A percentile compares a stretch with the other conserved stretches of the same genome.
Evolutionary conservation across 345 rosid genomes (phyloP).

Genomic region (sweet orange (Citrus sinensis)): DNA sequence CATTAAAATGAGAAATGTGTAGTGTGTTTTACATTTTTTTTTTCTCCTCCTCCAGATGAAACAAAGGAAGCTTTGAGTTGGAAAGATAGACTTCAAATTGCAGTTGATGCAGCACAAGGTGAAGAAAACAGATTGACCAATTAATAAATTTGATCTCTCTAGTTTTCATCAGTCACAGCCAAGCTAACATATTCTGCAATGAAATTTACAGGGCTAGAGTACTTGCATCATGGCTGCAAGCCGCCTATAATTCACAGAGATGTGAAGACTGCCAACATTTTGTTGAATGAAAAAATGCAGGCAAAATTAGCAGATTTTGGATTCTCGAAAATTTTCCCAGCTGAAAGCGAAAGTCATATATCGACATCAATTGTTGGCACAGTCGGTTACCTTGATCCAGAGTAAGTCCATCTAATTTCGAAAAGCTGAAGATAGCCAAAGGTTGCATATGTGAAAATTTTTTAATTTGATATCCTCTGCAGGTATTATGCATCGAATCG

Average conservation of each 20-base stretch:
- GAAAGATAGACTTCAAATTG: slow-evolving; percentile 32
- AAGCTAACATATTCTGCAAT: not conserved
- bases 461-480: not conserved
- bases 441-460: not conserved
- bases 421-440: not conserved
- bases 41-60: slow-evolving; percentile 10
- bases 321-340: slow-evolving; percentile 32
- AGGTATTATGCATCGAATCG: slow-evolving; percentile 19
- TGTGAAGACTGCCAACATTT: slow-evolving; percentile 43
- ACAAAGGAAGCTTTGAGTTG: slow-evolving; percentile 17
- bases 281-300: slow-evolving; percentile 37
- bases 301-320: slow-evolving; percentile 48
- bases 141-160: not conserved
- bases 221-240: slow-evolving; percentile 25
- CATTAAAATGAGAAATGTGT: not conserved
- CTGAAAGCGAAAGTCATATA: slow-evolving; percentile 32
- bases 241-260: slow-evolving; percentile 35
- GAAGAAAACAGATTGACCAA: not conserved
- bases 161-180: not conserved
- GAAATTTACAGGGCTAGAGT: slow-evolving; percentile 22
- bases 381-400: slow-evolving; percentile 35
- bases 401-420: slow-evolving; percentile 1
- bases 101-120: slow-evolving; percentile 42
- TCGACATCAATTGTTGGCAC: slow-evolving; percentile 40
- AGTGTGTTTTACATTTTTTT: not conserved